Evolutionary conservation across 2,329 filamentous ascomycete genomes (phyloP).

Genomic region (Ophiocordyceps australis): DNA sequence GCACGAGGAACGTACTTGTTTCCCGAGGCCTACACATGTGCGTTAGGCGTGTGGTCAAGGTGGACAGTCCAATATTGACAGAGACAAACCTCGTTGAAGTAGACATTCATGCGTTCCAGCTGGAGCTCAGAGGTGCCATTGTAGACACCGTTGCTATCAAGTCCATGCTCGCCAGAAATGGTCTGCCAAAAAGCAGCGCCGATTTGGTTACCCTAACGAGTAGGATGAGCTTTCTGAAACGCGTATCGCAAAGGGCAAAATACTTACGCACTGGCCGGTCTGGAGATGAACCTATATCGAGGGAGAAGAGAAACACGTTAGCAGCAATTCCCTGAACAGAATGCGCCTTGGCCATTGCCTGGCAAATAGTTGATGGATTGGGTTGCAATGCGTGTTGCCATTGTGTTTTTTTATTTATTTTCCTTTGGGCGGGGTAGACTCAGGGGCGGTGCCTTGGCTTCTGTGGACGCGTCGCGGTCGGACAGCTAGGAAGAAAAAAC

Average conservation of each 20-base stretch:
- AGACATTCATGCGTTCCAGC: conserved; percentile 99
- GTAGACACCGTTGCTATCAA: conserved; percentile 97
- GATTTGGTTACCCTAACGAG: conserved; percentile 89
- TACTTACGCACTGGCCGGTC: conserved; percentile 93
- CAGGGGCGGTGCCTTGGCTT: conserved; percentile 10
- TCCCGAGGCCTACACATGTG: conserved; percentile 78
- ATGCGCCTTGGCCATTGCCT: too few relatives aligned
- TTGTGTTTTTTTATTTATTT: too few relatives aligned
- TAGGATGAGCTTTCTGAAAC: conserved; percentile 16
- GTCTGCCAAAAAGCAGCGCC: conserved; percentile 99
- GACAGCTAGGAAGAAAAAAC: too few relatives aligned
- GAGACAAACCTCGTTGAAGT: conserved; percentile 61
- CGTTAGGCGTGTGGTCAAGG: too few relatives aligned
- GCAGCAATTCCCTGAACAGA: too few relatives aligned
- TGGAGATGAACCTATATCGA: conserved; percentile 89
- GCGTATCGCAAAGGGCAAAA: conserved; percentile 1
- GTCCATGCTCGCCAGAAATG: conserved; percentile 83
- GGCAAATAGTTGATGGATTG: too few relatives aligned
- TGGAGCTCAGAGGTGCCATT: conserved; percentile 97
- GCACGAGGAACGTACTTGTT: conserved; percentile 99
- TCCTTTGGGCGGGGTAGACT: conserved; percentile 16
- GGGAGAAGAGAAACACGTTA: conserved; percentile 14
- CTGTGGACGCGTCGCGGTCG: conserved; percentile 19
- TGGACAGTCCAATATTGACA: too few relatives aligned
- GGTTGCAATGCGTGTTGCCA: conserved; percentile 2